These are phyloP conservation scores for Sabuloglossum arenarium DNA, from an alignment of 495 filamentous ascomycete species.

Conservation along the genomic window DNA sequence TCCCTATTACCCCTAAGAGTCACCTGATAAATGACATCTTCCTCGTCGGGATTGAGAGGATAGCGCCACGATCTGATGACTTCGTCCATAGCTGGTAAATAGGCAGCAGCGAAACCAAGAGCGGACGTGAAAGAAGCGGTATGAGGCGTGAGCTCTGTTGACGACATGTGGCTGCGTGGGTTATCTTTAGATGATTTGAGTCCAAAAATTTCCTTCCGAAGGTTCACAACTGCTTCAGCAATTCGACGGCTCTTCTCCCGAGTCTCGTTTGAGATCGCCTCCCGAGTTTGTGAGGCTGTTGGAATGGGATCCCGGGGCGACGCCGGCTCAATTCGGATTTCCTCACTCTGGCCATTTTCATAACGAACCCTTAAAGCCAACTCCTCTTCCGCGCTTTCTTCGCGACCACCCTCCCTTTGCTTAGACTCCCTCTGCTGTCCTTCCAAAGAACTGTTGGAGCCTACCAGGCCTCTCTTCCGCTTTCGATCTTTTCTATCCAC, in stretches of 20 bases:
- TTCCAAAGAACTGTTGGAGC: slow-evolving; percentile 24
- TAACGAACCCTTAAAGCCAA: slow-evolving; percentile 34
- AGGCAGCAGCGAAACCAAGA: slow-evolving; percentile 26
- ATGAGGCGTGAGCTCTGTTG: slow-evolving; percentile 17
- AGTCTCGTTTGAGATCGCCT: slow-evolving; percentile 25
- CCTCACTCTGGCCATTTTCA: slow-evolving; percentile 39
- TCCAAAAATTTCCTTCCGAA: slow-evolving; percentile 37
- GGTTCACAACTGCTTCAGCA: slow-evolving; percentile 31
- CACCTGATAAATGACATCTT: slow-evolving; percentile 32
- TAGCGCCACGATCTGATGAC: slow-evolving; percentile 35
- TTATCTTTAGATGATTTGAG: slow-evolving; percentile 13
- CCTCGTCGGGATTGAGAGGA: slow-evolving; percentile 30
- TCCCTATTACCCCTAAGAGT: slow-evolving; percentile 35
- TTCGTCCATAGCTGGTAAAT: slow-evolving; percentile 33
- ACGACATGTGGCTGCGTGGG: slow-evolving; percentile 15
- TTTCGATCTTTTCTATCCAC: slow-evolving; percentile 22
- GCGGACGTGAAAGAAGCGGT: slow-evolving; percentile 24
- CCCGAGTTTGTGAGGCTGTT: slow-evolving; percentile 21
- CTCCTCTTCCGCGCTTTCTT: slow-evolving; percentile 15
- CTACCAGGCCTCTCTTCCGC: slow-evolving; percentile 31
- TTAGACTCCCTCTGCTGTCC: slow-evolving; percentile 23
- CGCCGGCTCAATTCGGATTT: slow-evolving; percentile 22
- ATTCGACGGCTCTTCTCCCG: slow-evolving; percentile 32
- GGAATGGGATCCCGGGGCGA: slow-evolving; percentile 9
- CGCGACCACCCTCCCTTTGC: slow-evolving; percentile 17